These are phyloP conservation scores for Aureobasidium sp. DNA, from an alignment of 2,329 filamentous ascomycete genomes.

Conservation along the genomic window DNA sequence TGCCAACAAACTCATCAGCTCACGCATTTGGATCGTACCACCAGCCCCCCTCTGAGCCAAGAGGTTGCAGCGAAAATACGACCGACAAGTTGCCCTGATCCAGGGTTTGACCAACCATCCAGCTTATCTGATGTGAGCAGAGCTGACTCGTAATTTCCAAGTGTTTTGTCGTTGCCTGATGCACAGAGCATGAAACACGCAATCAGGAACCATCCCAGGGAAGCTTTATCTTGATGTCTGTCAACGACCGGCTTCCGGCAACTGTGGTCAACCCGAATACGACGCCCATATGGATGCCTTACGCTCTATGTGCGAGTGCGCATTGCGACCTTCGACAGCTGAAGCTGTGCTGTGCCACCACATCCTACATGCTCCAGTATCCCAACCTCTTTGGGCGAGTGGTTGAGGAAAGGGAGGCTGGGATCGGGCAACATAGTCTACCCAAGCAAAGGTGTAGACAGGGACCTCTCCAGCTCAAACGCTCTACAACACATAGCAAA, in stretches of 20 bases:
- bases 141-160: conserved; percentile 2
- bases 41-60: background rate
- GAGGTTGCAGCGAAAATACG: background rate
- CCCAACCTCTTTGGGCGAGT: background rate
- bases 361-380: background rate
- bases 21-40: background rate
- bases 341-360: conserved; percentile 4
- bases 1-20: background rate
- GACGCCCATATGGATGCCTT: background rate
- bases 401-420: background rate
- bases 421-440: background rate
- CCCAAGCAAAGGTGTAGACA: background rate
- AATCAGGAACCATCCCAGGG: background rate
- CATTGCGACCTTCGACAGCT: background rate
- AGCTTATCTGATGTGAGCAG: conserved; percentile 7
- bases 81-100: background rate
- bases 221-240: background rate
- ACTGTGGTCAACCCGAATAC: background rate
- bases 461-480: too few relatives aligned
- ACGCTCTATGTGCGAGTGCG: background rate
- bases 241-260: background rate
- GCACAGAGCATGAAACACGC: conserved; percentile 9
- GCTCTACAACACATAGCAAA: too few relatives aligned
- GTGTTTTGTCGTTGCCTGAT: conserved; percentile 4
- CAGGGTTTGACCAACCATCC: background rate